phyloP scores from a whole-genome alignment of 75 land plant genomes.

The Picea glauca region DNA sequence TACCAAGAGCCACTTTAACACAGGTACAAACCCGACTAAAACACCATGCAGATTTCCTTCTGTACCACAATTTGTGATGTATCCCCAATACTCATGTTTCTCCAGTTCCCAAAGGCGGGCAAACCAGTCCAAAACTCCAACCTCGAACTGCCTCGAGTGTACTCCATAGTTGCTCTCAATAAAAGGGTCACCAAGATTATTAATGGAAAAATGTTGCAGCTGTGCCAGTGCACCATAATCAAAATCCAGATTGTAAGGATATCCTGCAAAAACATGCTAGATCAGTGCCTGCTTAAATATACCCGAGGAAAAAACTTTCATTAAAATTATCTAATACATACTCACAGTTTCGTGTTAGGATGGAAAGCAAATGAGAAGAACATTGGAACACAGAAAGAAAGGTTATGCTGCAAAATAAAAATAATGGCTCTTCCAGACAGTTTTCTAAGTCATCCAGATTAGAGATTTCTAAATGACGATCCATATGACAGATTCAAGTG shows the following conservation, averaged over 20 bases:
- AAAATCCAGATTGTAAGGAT: slow-evolving; percentile 98
- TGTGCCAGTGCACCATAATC: slow-evolving; percentile 95
- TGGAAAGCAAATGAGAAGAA: too few relatives aligned
- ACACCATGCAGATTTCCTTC: slow-evolving; percentile 99
- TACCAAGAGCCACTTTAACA: background rate
- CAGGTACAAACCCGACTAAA: slow-evolving; percentile 81
- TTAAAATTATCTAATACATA: background rate
- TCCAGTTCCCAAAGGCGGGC: slow-evolving; percentile 98
- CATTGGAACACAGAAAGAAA: background rate
- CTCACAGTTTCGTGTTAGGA: too few relatives aligned
- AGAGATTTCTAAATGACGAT: background rate
- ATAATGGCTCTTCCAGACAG: background rate
- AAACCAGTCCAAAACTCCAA: slow-evolving; percentile 99
- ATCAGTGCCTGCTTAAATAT: background rate
- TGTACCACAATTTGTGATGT: slow-evolving; percentile 98
- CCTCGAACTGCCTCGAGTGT: slow-evolving; percentile 98
- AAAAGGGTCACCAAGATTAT: slow-evolving; percentile 99
- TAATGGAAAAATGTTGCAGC: slow-evolving; percentile 96
- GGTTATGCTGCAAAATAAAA: background rate
- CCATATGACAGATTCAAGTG: background rate
- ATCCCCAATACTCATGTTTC: slow-evolving; percentile 98
- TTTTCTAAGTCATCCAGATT: background rate
- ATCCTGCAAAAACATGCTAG: slow-evolving; percentile 53
- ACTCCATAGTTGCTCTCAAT: slow-evolving; percentile 99
- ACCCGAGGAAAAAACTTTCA: background rate